A percentile compares a stretch with the other conserved stretches of the same genome.
These are phyloP conservation scores for Moesziomyces sp. DNA, from an alignment of 1,284 basidiomycete species.

Conservation along the genomic window DNA sequence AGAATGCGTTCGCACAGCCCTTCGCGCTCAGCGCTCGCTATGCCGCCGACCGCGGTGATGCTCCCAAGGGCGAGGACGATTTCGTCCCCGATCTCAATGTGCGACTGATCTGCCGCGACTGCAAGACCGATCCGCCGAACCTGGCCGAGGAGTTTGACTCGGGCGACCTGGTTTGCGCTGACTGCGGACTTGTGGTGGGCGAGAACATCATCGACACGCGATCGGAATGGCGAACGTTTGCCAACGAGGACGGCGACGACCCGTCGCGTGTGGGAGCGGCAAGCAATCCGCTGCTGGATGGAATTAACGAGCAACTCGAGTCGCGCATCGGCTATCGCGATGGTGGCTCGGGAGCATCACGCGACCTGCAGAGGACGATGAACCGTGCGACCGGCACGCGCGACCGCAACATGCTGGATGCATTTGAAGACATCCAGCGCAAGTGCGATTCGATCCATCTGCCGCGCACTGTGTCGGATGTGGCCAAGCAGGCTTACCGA, in stretches of 20 bases:
- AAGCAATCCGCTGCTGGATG: slow-evolving; percentile 85
- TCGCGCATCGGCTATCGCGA: slow-evolving; percentile 95
- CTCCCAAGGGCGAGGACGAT: slow-evolving; percentile 53
- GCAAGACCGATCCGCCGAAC: slow-evolving; percentile 88
- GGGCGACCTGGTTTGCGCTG: slow-evolving; percentile 96
- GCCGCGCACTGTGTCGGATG: slow-evolving; percentile 91
- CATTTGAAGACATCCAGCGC: slow-evolving; percentile 88
- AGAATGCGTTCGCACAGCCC: slow-evolving; percentile 56
- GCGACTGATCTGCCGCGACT: slow-evolving; percentile 80
- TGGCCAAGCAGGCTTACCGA: slow-evolving; percentile 96
- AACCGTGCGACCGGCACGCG: slow-evolving; percentile 77
- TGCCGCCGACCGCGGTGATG: slow-evolving; percentile 57
- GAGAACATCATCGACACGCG: slow-evolving; percentile 97
- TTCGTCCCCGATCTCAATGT: slow-evolving; percentile 65
- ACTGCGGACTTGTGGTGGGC: slow-evolving; percentile 93
- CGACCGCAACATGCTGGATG: slow-evolving; percentile 84
- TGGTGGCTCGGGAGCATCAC: slow-evolving; percentile 89
- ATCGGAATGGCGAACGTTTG: slow-evolving; percentile 98
- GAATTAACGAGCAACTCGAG: slow-evolving; percentile 90
- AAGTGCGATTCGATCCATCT: slow-evolving; percentile 96
- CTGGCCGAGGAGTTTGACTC: slow-evolving; percentile 97
- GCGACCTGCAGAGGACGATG: slow-evolving; percentile 90
- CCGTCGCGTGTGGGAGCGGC: slow-evolving; percentile 99
- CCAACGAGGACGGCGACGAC: slow-evolving; percentile 95
- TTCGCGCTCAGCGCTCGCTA: slow-evolving; percentile 62